Base-by-base conservation (phyloP, 2,329 filamentous ascomycete genomes). In the Pseudopithomyces maydicus region DNA sequence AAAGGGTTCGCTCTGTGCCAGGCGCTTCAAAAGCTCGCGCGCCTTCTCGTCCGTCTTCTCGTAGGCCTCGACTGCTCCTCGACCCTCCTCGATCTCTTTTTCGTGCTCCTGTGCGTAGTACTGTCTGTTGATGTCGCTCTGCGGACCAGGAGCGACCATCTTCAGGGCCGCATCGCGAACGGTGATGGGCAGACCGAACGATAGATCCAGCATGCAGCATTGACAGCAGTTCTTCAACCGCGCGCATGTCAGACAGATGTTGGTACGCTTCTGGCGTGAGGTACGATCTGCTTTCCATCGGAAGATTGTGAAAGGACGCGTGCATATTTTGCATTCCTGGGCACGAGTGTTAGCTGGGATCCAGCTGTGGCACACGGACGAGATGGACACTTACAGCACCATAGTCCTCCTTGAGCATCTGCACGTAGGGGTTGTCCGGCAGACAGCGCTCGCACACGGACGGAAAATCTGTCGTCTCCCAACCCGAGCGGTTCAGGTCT, bases 31-130 rank as follows among this genome's bases (percentile, higher is more conserved):
- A 12, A 99, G 80, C 66, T 99, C 95, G 55, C 94, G 85, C 2
- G 93, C 95, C 78, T 98, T 98, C 73, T 98, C 94, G 69, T 99
- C 95, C 1, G 94, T 95, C 82, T 97, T 96, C 62, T 96, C 92
- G 73, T 97, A 98, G 64, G 91, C 92, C 73, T 98, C 95, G 8
- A 91, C 83, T 15, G 74, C 79, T 6, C 89, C 91, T 62, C 90
- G 84, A 2, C 95, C 95, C 66, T 98, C 93, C 71, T 98, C 93
- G 48, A 99, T 92, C 59, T 96, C 92, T 70, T 89, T 90, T 79
- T 98, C 94, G 77, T 98, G 93, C 73, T 98, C 95, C 74, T 99
- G 95, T 14, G 95, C 95, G 76, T 96, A 99, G 78, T 95, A 99
- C 78, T 99, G 93, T 66, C 95, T 83, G 79, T 99, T 99, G 76